Evolutionary conservation across 805 yeast species (phyloP), one percentile per base, ranked within the genome.

Genomic region (Zygotorulaspora sp.): DNA sequence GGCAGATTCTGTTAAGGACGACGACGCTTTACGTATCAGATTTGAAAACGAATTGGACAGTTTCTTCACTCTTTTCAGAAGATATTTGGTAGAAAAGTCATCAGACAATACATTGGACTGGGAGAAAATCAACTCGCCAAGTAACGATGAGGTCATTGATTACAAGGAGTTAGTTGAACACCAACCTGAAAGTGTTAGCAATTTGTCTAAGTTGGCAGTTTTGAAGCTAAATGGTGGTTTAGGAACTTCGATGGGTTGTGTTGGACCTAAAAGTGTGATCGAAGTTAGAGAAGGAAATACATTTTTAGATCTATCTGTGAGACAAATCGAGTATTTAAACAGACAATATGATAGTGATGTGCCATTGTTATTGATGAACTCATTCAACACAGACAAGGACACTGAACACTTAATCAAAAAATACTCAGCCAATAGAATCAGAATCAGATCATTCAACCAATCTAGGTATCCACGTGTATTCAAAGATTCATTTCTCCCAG

Each of bases 241-340:
- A 53, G 98, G 98, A 61, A 92, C 98, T 14, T 90, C 97, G 7
- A 92, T 92, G 98, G 98, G 98, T 41, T 92, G 98, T 71, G 97
- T 92, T 46, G 98, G 98, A 42, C 98, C 98, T 48, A 89, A 89
- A 67, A 85, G 96, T 18, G 95, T 92, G 50, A 92, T 92, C 61
- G 98, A 92, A 71, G 98, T 92, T 33, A 84, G 98, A 66, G 98
- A 92, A 55, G 97, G 97, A 45, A 94, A 92, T 75, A 84, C 97
- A 28, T 92, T 92, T 65, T 74, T 92, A 62, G 98, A 92, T 65
- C 76, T 92, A 53, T 75, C 96, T 32, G 98, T 92, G 30, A 84
- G 98, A 65, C 98, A 92, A 71, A 90, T 92, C 55, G 97, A 89
- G 70, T 84, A 87, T 64, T 75, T 92, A 62, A 92, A 92, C 73